These are phyloP conservation scores for Aspergillus sclerotialis DNA, from an alignment of 2,329 filamentous ascomycete genomes.

Conservation along the genomic window DNA sequence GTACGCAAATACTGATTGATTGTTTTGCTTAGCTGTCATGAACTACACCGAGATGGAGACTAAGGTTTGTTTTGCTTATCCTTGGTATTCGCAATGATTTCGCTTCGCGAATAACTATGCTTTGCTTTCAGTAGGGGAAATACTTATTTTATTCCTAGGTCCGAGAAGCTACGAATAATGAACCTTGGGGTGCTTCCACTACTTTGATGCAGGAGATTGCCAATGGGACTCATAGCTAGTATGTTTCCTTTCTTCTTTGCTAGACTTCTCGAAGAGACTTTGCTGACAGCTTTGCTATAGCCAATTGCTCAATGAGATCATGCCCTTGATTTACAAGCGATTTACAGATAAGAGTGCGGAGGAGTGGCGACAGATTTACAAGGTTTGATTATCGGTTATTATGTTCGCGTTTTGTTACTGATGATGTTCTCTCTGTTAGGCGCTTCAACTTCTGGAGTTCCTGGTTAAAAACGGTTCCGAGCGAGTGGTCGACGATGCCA, in stretches of 20 bases:
- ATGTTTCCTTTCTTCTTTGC: conserved; percentile 33
- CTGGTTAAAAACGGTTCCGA: conserved; percentile 98
- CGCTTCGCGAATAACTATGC: not conserved
- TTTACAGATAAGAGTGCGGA: conserved; percentile 98
- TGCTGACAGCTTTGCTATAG: conserved; percentile 42
- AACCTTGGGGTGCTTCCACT: conserved; percentile 85
- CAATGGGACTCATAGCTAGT: conserved; percentile 98
- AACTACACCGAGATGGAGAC: conserved; percentile 94
- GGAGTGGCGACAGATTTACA: conserved; percentile 99
- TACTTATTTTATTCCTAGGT: conserved; percentile 53
- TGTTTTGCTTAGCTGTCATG: conserved; percentile 67
- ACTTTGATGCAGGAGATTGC: conserved; percentile 96
- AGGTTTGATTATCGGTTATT: conserved; percentile 46
- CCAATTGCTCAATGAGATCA: conserved; percentile 96
- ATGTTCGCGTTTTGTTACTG: not conserved
- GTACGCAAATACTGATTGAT: conserved; percentile 11
- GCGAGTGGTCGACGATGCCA: conserved; percentile 91
- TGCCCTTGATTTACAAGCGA: conserved; percentile 99
- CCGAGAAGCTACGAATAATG: conserved; percentile 97
- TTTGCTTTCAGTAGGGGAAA: not conserved
- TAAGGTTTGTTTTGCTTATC: conserved; percentile 41
- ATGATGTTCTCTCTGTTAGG: conserved; percentile 31
- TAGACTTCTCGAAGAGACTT: not conserved
- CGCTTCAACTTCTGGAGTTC: conserved; percentile 89
- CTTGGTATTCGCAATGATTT: conserved; percentile 8